A percentile compares a stretch with the other conserved stretches of the same genome.
These are phyloP conservation scores for Juncus effusus DNA, from an alignment of 176 grass and related monocot species.

Conservation along the genomic window DNA sequence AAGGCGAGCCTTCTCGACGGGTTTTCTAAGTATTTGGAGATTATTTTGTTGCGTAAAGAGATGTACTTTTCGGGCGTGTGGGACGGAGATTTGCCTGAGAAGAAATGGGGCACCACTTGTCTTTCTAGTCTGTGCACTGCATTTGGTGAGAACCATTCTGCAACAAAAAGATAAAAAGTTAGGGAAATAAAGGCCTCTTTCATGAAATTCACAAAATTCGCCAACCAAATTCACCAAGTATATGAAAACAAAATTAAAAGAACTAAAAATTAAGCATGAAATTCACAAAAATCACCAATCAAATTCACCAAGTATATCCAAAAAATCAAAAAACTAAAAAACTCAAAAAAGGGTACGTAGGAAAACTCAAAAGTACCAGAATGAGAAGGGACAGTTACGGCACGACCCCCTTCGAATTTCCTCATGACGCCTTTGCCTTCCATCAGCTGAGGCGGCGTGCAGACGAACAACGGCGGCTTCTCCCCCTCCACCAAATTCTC, in stretches of 20 bases:
- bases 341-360: neutral
- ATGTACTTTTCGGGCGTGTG: slow-evolving; percentile 66
- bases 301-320: neutral
- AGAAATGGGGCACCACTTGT: slow-evolving; percentile 84
- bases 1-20: slow-evolving; percentile 58
- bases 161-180: slow-evolving; percentile 22
- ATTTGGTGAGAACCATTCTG: slow-evolving; percentile 73
- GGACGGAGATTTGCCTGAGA: slow-evolving; percentile 58
- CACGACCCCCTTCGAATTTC: slow-evolving; percentile 38
- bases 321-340: slow-evolving; percentile 4
- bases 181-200: neutral
- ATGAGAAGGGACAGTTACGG: slow-evolving; percentile 64
- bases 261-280: neutral
- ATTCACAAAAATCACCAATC: slow-evolving; percentile 3
- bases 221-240: neutral
- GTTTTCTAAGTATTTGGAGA: slow-evolving; percentile 71
- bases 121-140: slow-evolving; percentile 79
- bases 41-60: slow-evolving; percentile 73
- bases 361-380: slow-evolving; percentile 43
- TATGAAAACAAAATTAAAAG: neutral
- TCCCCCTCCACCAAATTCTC: slow-evolving; percentile 67
- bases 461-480: slow-evolving; percentile 72
- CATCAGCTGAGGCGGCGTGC: slow-evolving; percentile 70
- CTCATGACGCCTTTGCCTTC: slow-evolving; percentile 65
- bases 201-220: slow-evolving; percentile 1